A percentile compares a stretch with the other conserved stretches of the same genome.
These are phyloP conservation scores for Cephaloascus fragrans DNA, from an alignment of 805 yeast genomes.

Conservation along the genomic window DNA sequence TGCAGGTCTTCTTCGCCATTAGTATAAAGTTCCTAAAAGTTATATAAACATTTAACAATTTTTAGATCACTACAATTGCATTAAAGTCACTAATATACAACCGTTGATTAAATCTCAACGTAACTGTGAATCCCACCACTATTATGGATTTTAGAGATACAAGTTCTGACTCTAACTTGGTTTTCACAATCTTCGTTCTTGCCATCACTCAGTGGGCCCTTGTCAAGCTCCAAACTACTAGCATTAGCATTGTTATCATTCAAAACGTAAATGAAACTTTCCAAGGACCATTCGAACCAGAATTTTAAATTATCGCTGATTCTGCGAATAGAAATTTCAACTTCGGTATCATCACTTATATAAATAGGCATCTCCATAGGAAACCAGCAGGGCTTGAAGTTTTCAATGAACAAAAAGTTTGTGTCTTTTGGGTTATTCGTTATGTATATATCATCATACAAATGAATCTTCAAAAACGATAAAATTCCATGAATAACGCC, in stretches of 20 bases:
- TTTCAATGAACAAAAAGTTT: neutral
- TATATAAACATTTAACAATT: no score
- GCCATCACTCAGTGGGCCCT: no score
- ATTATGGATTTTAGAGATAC: conserved; percentile 28
- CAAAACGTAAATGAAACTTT: conserved; percentile 34
- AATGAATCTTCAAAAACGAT: conserved; percentile 64
- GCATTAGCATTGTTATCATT: no score
- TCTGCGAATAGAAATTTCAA: conserved; percentile 44
- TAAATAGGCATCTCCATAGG: conserved; percentile 48
- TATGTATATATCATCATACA: conserved; percentile 50
- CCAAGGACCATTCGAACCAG: conserved; percentile 65
- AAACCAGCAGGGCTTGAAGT: conserved; percentile 39
- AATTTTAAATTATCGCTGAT: conserved; percentile 16
- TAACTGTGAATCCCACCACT: conserved; percentile 16
- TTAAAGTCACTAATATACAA: no score
- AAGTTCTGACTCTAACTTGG: conserved; percentile 34
- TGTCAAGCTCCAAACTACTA: no score
- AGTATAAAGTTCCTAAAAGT: no score
- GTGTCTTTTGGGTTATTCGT: conserved; percentile 33
- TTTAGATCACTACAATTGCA: no score
- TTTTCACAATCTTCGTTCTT: conserved; percentile 24
- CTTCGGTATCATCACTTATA: conserved; percentile 42
- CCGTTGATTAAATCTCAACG: neutral
- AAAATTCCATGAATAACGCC: conserved; percentile 62
- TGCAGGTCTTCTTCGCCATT: no score